Evolutionary conservation across 352 stramenopile genomes (phyloP).

Genomic region (Phytopythium ostracodes): DNA sequence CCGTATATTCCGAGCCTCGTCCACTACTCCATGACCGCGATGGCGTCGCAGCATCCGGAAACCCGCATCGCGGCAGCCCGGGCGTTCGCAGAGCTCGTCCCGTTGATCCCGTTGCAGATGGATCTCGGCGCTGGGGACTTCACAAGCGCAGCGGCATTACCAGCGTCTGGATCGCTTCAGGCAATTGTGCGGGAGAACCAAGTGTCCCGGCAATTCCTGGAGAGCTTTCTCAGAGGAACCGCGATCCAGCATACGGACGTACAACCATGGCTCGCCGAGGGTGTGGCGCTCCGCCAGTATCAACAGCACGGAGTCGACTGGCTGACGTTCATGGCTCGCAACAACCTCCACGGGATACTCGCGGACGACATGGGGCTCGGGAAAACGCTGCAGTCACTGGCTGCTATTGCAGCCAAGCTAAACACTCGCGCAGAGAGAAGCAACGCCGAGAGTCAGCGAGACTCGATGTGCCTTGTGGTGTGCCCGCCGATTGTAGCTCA

Average conservation of each 20-base stretch:
- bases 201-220: constrained; percentile 61
- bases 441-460: neutral
- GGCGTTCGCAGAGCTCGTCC: constrained; percentile 69
- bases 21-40: constrained; percentile 62
- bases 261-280: constrained; percentile 19
- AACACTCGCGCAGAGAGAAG: neutral
- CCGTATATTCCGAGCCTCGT: constrained; percentile 67
- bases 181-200: constrained; percentile 42
- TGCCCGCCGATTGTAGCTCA: constrained; percentile 93
- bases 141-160: constrained; percentile 6
- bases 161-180: constrained; percentile 14
- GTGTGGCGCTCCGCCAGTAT: constrained; percentile 51
- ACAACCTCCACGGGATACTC: constrained; percentile 76
- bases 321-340: constrained; percentile 63
- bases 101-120: constrained; percentile 72
- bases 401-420: constrained; percentile 76
- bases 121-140: constrained; percentile 32
- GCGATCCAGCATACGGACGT: constrained; percentile 42
- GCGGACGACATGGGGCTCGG: constrained; percentile 90
- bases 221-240: constrained; percentile 55
- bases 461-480: constrained; percentile 74
- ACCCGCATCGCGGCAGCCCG: constrained; percentile 45
- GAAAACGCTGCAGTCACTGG: constrained; percentile 96
- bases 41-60: constrained; percentile 40
- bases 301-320: constrained; percentile 80